These are phyloP conservation scores for Penicillium sp. DNA, from an alignment of 2,329 filamentous ascomycete genomes.

Conservation along the genomic window DNA sequence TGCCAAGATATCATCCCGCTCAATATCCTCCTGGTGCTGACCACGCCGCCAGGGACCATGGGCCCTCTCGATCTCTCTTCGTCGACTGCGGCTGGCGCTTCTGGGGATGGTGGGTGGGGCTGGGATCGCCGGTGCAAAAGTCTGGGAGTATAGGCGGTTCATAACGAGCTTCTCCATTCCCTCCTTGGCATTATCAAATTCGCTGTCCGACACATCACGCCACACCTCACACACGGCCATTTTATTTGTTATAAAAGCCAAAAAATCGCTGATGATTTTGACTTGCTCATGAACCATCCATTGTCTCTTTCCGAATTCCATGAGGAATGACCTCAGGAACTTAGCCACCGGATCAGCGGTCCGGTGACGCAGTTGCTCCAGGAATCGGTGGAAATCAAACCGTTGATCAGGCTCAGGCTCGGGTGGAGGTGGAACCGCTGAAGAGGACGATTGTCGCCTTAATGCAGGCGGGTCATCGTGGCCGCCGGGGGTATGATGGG, in stretches of 20 bases:
- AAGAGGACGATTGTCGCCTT: conserved; percentile 40
- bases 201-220: conserved; percentile 91
- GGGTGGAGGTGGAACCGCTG: conserved; percentile 64
- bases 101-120: conserved; percentile 70
- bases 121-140: conserved; percentile 92
- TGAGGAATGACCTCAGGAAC: conserved; percentile 91
- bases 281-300: conserved; percentile 99
- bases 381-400: conserved; percentile 96
- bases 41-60: conserved; percentile 84
- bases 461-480: conserved; percentile 28
- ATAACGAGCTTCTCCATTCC: conserved; percentile 99
- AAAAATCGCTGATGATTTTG: conserved; percentile 96
- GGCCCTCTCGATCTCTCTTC: conserved; percentile 69
- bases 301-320: conserved; percentile 94
- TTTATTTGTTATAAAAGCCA: conserved; percentile 96
- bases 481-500: conserved; percentile 26
- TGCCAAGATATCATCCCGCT: conserved; percentile 90
- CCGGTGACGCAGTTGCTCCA: conserved; percentile 93
- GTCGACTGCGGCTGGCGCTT: conserved; percentile 65
- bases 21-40: conserved; percentile 97
- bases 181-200: conserved; percentile 97
- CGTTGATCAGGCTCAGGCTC: conserved; percentile 83
- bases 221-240: conserved; percentile 98
- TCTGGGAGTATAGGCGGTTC: conserved; percentile 94
- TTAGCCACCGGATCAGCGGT: conserved; percentile 98